Percentiles rank a stretch among this genome's conserved stretches.
These are phyloP conservation scores for Suhomyces yuchorum DNA, from an alignment of 1,139 yeast species.

Conservation along the genomic window DNA sequence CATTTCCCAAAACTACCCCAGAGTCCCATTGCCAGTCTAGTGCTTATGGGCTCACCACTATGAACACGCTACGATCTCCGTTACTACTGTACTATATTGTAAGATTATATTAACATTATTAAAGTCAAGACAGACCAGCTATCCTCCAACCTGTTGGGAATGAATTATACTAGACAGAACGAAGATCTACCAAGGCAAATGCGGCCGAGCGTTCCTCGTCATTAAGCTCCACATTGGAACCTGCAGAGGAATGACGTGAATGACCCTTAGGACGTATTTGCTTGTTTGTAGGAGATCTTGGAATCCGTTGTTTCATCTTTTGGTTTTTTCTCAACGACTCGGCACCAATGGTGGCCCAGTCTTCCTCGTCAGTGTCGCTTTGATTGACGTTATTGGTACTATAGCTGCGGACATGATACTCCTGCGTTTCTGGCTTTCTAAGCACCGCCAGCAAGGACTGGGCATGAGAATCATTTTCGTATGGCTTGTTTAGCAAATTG, in stretches of 20 bases:
- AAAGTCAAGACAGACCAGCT: slow-evolving; percentile 13
- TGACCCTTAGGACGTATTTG: slow-evolving; percentile 12
- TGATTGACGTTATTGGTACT: slow-evolving; percentile 13
- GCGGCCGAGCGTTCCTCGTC: slow-evolving; percentile 59
- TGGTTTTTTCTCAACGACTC: slow-evolving; percentile 47
- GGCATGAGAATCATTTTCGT: slow-evolving; percentile 15
- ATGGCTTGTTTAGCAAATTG: slow-evolving; percentile 19
- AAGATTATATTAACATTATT: neutral
- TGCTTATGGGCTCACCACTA: too few species aligned
- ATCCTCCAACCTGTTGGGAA: slow-evolving; percentile 10
- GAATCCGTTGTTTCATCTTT: slow-evolving; percentile 13
- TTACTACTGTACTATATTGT: too few species aligned
- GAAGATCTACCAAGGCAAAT: slow-evolving; percentile 61
- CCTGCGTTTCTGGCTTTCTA: slow-evolving; percentile 8
- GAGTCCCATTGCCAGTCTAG: too few species aligned
- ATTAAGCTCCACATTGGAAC: slow-evolving; percentile 17
- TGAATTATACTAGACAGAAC: slow-evolving; percentile 31
- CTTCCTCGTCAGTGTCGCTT: slow-evolving; percentile 86
- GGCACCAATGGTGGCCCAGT: slow-evolving; percentile 91
- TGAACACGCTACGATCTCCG: too few species aligned
- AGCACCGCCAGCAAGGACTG: slow-evolving; percentile 18
- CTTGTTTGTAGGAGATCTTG: slow-evolving; percentile 13
- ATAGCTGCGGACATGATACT: slow-evolving; percentile 9
- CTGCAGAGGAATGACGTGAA: slow-evolving; percentile 9
- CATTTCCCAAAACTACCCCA: too few species aligned